Evolutionary conservation across 768 basidiomycete genomes (phyloP).

Genomic region (Mycena venus): DNA sequence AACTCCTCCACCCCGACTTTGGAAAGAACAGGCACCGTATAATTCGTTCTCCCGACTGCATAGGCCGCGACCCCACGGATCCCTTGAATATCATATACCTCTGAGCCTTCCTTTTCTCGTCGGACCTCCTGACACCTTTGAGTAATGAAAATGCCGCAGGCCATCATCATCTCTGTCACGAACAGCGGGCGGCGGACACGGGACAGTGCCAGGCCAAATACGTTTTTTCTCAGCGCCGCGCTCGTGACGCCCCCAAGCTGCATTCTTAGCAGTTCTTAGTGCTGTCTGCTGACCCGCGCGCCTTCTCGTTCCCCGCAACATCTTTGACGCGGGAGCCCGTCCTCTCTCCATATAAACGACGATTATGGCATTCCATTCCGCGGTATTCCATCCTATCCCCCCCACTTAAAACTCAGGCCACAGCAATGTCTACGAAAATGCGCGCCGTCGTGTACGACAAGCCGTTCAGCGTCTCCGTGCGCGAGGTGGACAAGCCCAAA

Average conservation of each 20-base stretch:
- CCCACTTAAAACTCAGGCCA: neutral
- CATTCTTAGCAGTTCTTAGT: neutral
- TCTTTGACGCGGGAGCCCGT: neutral
- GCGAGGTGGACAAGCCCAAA: conserved; percentile 60
- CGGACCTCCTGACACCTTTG: neutral
- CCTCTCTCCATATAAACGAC: neutral
- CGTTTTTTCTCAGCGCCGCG: neutral
- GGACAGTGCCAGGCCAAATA: neutral
- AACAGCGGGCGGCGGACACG: neutral
- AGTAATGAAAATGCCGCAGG: neutral
- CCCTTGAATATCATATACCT: neutral
- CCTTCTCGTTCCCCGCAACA: neutral
- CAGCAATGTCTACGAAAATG: conserved; percentile 39
- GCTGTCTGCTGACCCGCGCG: neutral
- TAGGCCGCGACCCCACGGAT: neutral
- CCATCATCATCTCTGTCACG: neutral
- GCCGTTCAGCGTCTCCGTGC: conserved; percentile 61
- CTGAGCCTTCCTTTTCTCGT: neutral
- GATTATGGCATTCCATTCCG: neutral
- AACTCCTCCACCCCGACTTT: too few species aligned
- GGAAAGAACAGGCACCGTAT: too few species aligned
- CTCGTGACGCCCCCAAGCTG: neutral
- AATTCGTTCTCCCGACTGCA: too few species aligned
- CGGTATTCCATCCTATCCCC: neutral
- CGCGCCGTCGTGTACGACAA: conserved; percentile 68